Base-by-base conservation (phyloP, 169 alveolate species). In the Plasmodium sp. region DNA sequence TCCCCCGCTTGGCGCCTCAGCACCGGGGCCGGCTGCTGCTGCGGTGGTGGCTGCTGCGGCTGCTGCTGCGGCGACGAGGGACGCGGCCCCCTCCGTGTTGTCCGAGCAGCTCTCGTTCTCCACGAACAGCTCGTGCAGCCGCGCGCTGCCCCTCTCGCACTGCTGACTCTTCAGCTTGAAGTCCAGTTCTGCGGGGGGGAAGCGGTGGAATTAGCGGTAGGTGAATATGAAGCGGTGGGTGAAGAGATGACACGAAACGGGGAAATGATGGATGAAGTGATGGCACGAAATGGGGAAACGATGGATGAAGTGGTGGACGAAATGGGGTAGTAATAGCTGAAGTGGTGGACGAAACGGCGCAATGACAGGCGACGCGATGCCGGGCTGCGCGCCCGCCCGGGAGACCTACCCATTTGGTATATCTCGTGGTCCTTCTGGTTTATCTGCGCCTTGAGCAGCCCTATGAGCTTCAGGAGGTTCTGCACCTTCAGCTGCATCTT, bases 341-440 rank as follows among this genome's bases (percentile, higher is more conserved):
- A 5, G 45, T 5, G 45, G 9, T 39, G 45, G 9, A 39, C 41
- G 41, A 36, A 2, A 36, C 45, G 45, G 45, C 45, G 45, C 1
- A 39, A 5, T 39, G 45, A 39, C 5, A 5, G 45, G 54, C 4
- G 54, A 43, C 54, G 54, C 54, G 16, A 22, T 22, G 27, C 27
- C 27, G 27, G 27, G 16, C 14, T 12, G 0, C 58, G 58, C 58
- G 0, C 16, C 3, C 58, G 0, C 5, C 12, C 1, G 22, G 27
- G 18, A 10, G 9, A 3, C 43, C 39, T 80, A 88, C 94, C 94
- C 90, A 88, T 80, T 33, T 80, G 67, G 31, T 88, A 88, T 27
- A 88, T 79, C 51, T 77, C 90, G 51, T 88, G 94, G 22, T 88
- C 94, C 79, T 88, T 88, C 82, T 88, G 82, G 33, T 88, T 88